Conservation (phyloP, 139 green algal genomes). For the Closterium sp. region DNA sequence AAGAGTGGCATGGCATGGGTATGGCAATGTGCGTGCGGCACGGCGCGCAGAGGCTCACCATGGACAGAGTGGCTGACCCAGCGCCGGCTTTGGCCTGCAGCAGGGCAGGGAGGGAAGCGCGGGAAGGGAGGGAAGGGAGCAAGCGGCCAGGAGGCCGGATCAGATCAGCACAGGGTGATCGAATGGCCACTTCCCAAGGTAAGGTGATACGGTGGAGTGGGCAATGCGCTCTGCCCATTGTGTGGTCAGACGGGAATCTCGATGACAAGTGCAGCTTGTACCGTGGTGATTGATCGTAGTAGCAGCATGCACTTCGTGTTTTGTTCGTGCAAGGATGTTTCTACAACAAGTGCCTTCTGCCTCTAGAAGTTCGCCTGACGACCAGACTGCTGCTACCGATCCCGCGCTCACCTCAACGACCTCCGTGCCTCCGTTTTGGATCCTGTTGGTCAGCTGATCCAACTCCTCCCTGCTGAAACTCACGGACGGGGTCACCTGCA, state of each 20-base stretch:
- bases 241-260: too few relatives aligned
- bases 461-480: slow-evolving; percentile 80
- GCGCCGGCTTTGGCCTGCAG: slow-evolving; percentile 77
- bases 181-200: too few relatives aligned
- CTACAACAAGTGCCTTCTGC: too few relatives aligned
- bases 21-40: too few relatives aligned
- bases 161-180: too few relatives aligned
- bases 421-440: slow-evolving; percentile 97
- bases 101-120: not conserved
- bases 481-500: slow-evolving; percentile 68
- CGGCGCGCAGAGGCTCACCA: slow-evolving; percentile 68
- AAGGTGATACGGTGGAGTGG: too few relatives aligned
- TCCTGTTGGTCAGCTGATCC: slow-evolving; percentile 75
- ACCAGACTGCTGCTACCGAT: not conserved
- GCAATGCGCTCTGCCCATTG: too few relatives aligned
- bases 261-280: too few relatives aligned
- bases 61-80: slow-evolving; percentile 93
- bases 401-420: slow-evolving; percentile 74
- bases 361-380: not conserved
- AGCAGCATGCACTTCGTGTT: too few relatives aligned
- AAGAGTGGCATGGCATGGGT: not conserved
- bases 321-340: too few relatives aligned
- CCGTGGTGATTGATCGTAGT: too few relatives aligned
- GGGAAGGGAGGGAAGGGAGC: not conserved
- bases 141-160: not conserved